Base-by-base conservation (phyloP, 2,329 filamentous ascomycete species). In the Thielaviopsis euricoi region DNA sequence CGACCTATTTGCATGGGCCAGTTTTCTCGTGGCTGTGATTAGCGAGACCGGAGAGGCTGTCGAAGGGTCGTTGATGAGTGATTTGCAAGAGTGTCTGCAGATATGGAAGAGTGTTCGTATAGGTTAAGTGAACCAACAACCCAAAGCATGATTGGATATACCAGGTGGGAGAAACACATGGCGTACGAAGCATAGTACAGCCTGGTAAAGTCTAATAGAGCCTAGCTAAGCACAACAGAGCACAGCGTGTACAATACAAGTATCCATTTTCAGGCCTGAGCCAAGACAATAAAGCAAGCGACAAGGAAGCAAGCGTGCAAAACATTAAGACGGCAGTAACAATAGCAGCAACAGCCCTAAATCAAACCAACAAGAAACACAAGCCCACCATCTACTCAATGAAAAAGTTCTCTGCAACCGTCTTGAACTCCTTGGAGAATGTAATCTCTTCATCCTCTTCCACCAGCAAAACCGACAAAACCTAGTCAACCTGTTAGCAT, bases 401-500 rank as follows among this genome's bases (percentile, higher is more conserved):
- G 62, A 83, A 66, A 70, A 88, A 94, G 62, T 80, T 81, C 63
- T 91, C 88, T 5, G 87, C 85, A 58, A 82, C 74, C 21, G 82
- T 88, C 71, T 83, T 87, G 68, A 90, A 73, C 59, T 93, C 87
- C 73, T 89, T 91, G 52, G 86, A 86, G 72, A 89, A 94, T 21
- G 82, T 82, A 56, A 94, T 84, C 55, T 88, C 82, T 69, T 91
- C 86, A 63, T 83, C 80, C 74, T 87, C 81, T 63, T 88, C 86
- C 58, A 90, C 66, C 64, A 93, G 72, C 25, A 79, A 79, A 23
- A 91, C 85, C 52, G 81, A 78, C 2, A 76, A 75, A 55, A 90
- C 84, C 86, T 67, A 29, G 2, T 25, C 17, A n/a, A n/a, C n/a
- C 58, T 53, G 56, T 57, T 49, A 46, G 46, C 48, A 50, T 48